Base-by-base conservation (phyloP, 2,329 filamentous ascomycete genomes). In the Fusarium sp. region DNA sequence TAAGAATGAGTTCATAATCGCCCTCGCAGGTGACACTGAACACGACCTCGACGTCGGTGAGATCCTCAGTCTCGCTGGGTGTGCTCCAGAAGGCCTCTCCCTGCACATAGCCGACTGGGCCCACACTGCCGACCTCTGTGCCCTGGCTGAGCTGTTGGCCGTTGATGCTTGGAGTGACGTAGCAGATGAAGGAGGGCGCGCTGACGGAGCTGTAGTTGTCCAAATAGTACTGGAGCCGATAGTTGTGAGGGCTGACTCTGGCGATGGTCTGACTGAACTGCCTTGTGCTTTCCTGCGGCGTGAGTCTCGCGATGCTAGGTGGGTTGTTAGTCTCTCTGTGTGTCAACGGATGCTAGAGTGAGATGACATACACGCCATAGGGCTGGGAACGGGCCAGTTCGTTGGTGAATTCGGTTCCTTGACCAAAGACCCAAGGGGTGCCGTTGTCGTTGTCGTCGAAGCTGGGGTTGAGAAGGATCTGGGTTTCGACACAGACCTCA, bases 391-490 rank as follows among this genome's bases (percentile, higher is more conserved):
- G 64, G 6, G 65, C 24, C 27, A 58, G 52, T 1, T 47, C 9
- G n/a, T 11, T 7, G 5, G 14, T 29, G 24, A 59, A n/a, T 5
- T 27, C 14, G 2, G 22, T 54, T 6, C 50, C 65, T 7, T 5
- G 6, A 10, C 20, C 52, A 24, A 67, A 40, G 4, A 13, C 6
- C 61, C 65, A 67, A 18, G 65, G 60, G 5, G 38, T 47, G 7
- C 22, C 64, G 24, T 42, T 9, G 16, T 11, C 27, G 20, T 67
- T 52, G 5, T 64, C 40, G 2, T 67, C 42, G 34, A 70, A 70
- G 37, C 65, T 35, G 16, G 67, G 31, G 37, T 65, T 70, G 31
- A 14, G 18, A 11, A 70, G 59, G 4, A 60, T 27, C 42, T 70
- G 59, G 6, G 56, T 37, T 18, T 58, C 29, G n/a, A 52, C 22